phyloP scores from a whole-genome alignment of 1,139 yeast genomes.

The Diutina pseudorugosa region DNA sequence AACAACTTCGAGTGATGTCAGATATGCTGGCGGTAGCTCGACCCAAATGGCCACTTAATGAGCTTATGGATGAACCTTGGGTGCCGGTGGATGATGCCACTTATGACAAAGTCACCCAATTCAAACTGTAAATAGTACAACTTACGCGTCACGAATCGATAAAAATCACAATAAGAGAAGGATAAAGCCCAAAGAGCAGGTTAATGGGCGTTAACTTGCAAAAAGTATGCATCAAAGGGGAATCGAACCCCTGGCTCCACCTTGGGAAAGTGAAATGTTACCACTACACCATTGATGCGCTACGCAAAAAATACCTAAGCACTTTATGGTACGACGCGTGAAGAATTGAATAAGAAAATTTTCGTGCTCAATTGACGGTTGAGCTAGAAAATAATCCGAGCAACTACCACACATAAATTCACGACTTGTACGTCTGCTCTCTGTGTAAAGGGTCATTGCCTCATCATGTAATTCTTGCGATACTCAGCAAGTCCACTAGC shows the following conservation, averaged over 20 bases:
- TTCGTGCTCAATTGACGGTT: too few species aligned
- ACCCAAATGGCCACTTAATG: conserved; percentile 64
- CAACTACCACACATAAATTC: too few species aligned
- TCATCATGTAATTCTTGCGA: too few species aligned
- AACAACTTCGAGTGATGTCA: conserved; percentile 34
- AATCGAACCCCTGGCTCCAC: conserved; percentile 5
- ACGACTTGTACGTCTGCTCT: too few species aligned
- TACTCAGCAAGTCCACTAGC: too few species aligned
- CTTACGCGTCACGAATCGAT: neutral
- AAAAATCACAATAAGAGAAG: too few species aligned
- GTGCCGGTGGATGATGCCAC: conserved; percentile 6
- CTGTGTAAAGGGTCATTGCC: too few species aligned
- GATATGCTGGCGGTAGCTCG: conserved; percentile 44
- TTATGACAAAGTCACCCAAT: neutral
- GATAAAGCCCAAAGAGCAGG: neutral
- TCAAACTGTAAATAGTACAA: neutral
- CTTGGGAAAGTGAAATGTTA: conserved; percentile 4
- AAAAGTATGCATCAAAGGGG: conserved; percentile 4
- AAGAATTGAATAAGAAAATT: too few species aligned
- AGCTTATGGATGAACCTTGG: conserved; percentile 43
- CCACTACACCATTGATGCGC: conserved; percentile 4
- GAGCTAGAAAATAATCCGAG: too few species aligned
- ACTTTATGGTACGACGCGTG: neutral
- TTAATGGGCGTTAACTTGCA: neutral
- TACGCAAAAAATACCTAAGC: neutral